These are phyloP conservation scores for Moesziomyces globuligerus DNA, from an alignment of 1,284 basidiomycete species.

Conservation along the genomic window DNA sequence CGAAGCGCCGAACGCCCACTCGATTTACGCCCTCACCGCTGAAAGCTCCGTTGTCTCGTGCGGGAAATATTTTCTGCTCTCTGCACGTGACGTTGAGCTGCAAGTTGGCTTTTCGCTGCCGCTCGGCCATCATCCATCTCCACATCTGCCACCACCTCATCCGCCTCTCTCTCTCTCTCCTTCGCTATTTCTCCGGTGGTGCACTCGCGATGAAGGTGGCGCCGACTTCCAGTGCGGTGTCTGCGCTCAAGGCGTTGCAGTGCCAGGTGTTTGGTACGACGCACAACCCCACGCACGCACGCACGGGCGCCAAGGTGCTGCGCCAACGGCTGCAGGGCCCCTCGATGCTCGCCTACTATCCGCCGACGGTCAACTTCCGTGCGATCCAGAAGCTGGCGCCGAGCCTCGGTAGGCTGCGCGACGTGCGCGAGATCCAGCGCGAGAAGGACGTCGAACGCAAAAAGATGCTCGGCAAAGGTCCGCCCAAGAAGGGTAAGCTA, in stretches of 20 bases:
- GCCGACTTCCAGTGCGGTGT: constrained; percentile 42
- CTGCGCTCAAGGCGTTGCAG: constrained; percentile 52
- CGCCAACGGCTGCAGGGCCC: constrained; percentile 57
- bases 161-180: background rate
- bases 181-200: background rate
- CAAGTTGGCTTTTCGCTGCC: background rate
- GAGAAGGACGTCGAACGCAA: constrained; percentile 59
- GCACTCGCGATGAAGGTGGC: constrained; percentile 31
- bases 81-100: constrained; percentile 8
- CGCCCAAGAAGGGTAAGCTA: constrained; percentile 66
- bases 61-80: background rate
- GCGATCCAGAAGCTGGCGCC: constrained; percentile 37
- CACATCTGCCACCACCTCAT: background rate
- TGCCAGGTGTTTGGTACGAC: constrained; percentile 54
- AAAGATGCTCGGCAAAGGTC: constrained; percentile 63
- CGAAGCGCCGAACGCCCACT: background rate
- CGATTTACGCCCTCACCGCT: background rate
- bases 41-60: constrained; percentile 11
- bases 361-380: constrained; percentile 54
- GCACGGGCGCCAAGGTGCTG: constrained; percentile 61
- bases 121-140: constrained; percentile 3
- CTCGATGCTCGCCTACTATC: constrained; percentile 63
- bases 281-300: constrained; percentile 52
- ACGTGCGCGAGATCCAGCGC: constrained; percentile 51
- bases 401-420: constrained; percentile 31